A percentile compares a stretch with the other conserved stretches of the same genome.
Evolutionary conservation across 2,329 filamentous ascomycete genomes (phyloP).

Genomic region (Drechslerella dactyloides): DNA sequence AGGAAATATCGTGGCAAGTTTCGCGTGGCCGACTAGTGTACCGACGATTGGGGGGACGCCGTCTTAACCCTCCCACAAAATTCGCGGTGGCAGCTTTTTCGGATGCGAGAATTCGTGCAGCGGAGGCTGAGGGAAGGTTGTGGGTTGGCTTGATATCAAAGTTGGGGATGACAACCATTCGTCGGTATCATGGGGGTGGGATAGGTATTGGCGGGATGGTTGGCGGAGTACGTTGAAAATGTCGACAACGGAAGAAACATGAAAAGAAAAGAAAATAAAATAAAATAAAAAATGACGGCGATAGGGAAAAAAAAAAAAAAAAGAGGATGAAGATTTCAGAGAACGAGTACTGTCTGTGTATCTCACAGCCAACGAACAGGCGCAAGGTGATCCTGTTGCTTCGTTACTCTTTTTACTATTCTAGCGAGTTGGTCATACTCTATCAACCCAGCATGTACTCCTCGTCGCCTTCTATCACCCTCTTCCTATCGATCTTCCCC

Average conservation of each 20-base stretch:
- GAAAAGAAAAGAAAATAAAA: not conserved
- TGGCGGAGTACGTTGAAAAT: not conserved
- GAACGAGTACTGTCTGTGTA: slow-evolving; percentile 16
- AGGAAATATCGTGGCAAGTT: slow-evolving; percentile 47
- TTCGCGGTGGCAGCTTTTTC: slow-evolving; percentile 12
- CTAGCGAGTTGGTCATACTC: slow-evolving; percentile 49
- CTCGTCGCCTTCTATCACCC: slow-evolving; percentile 19
- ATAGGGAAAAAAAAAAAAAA: slow-evolving; percentile 13
- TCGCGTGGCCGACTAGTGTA: slow-evolving; percentile 45
- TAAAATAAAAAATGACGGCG: slow-evolving; percentile 1
- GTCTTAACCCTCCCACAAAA: slow-evolving; percentile 40
- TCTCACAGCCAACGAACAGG: slow-evolving; percentile 26
- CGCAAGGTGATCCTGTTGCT: slow-evolving; percentile 28
- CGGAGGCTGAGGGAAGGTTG: slow-evolving; percentile 17
- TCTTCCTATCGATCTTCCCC: slow-evolving; percentile 19
- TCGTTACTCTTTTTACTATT: slow-evolving; percentile 40
- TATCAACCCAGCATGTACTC: slow-evolving; percentile 1
- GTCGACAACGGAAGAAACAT: not conserved
- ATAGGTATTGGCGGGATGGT: not conserved
- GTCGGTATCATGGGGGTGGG: slow-evolving; percentile 22
- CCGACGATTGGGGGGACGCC: slow-evolving; percentile 19
- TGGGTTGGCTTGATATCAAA: slow-evolving; percentile 19
- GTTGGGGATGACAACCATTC: slow-evolving; percentile 33
- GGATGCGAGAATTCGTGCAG: slow-evolving; percentile 8
- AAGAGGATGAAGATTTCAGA: slow-evolving; percentile 18